A percentile compares a stretch with the other conserved stretches of the same genome.
Conservation (phyloP, 2,329 filamentous ascomycete species). For the Epichloe bromicola region DNA sequence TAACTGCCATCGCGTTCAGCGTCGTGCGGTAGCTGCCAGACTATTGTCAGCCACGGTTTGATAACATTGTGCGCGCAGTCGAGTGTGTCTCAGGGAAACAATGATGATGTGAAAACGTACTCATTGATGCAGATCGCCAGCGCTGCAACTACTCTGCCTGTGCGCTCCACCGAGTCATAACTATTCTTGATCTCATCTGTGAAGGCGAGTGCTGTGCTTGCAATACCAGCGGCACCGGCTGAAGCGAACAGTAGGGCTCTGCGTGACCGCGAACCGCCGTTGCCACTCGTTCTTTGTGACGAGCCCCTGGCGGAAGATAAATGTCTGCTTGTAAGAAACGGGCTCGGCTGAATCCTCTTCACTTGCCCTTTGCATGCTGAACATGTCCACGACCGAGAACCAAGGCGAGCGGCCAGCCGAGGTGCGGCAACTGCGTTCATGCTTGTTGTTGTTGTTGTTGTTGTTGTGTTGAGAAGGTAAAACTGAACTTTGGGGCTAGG, state of each 20-base stretch:
- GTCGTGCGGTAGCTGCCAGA: constrained; percentile 67
- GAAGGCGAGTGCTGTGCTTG: constrained; percentile 38
- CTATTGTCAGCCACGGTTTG: not conserved
- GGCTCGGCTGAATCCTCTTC: constrained; percentile 17
- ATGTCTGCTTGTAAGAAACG: constrained; percentile 12
- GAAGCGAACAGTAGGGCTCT: constrained; percentile 34
- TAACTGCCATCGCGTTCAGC: constrained; percentile 54
- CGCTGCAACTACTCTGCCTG: constrained; percentile 62
- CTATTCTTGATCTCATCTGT: constrained; percentile 61
- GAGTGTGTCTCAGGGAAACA: constrained; percentile 3
- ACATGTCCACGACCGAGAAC: constrained; percentile 32
- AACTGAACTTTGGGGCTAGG: not conserved
- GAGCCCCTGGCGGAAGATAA: constrained; percentile 18
- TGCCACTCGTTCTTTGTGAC: constrained; percentile 11
- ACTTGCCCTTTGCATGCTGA: constrained; percentile 30
- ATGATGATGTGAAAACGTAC: constrained; percentile 30
- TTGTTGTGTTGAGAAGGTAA: constrained; percentile 5
- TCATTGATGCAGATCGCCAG: constrained; percentile 79
- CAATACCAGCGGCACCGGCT: constrained; percentile 35
- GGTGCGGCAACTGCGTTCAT: constrained; percentile 31
- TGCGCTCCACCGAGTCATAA: constrained; percentile 63
- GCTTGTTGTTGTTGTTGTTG: too few species aligned
- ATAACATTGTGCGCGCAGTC: not conserved
- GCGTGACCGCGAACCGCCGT: constrained; percentile 10
- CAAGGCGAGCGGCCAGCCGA: constrained; percentile 24